Base-by-base conservation (phyloP, 176 grass and related monocot species). In the Typha latifolia region DNA sequence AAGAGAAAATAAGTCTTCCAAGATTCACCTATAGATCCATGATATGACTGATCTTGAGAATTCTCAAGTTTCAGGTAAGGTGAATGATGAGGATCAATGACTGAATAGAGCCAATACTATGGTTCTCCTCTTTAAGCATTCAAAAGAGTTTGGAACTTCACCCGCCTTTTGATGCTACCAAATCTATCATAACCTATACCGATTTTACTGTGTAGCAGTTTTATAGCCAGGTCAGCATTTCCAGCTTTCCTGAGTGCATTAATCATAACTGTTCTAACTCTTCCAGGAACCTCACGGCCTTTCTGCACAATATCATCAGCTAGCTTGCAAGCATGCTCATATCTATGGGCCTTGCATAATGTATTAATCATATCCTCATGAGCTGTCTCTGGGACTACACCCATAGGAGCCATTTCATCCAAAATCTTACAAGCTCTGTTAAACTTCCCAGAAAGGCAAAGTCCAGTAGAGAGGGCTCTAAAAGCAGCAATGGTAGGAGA, bases 341-440 rank as follows among this genome's bases (percentile, higher is more conserved):
- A 84, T 56, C 89, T 84, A 15, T 83, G 78, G 27, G 85, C 84
- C 70, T 86, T 97, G 48, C 94, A 92, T 51, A 92, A 62, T 6
- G 84, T 81, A 62, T 92, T 90, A 48, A 97, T 89, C 94, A 97
- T 97, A 67, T 97, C 89, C 47, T 97, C 94, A 55, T 92, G 76
- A 3, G 85, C 85, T 0, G 74, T 97, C 78, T 92, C 85, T 51
- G 85, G 88, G 48, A 97, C 80, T 67, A 97, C 71, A 4, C 89
- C 89, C 88, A 87, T 82, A 3, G 85, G 89, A 56, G 94, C 94
- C 59, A 97, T 16, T 80, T 90, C 89, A 80, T 97, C 94, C 51
- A 97, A 26, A 62, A 97, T 88, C 47, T 65, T 90, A 70, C 89
- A 97, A 14, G 94, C 94, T 47, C 82, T 74, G n/a, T 77, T 85